Base-by-base conservation (phyloP, 1,284 basidiomycete genomes). In the Papiliotrema flavescens region DNA sequence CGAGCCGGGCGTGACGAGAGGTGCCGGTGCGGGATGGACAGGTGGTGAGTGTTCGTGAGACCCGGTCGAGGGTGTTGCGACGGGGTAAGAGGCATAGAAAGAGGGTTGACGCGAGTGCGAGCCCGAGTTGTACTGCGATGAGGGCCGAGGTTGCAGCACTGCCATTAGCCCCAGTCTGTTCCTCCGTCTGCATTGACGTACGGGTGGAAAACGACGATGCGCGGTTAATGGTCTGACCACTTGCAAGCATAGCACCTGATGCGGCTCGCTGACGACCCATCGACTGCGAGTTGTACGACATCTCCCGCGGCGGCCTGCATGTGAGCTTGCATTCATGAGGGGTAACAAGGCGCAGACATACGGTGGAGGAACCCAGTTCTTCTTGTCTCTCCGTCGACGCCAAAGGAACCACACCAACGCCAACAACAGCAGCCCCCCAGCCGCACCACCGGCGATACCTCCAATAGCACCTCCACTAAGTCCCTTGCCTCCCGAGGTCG, bases 301-400 rank as follows among this genome's bases (percentile, higher is more conserved):
- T 60, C 4, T 67, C 63, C 36, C 69, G 59, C 15, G 69, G 69
- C 2, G 69, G 65, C 20, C 69, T 73, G 55, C 2, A 39, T 22
- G 55, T 24, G 13, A 20, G 15, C 14, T 22, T 35, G 20, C n/a
- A 26, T 7, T 24, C 20, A n/a, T 32, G 11, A 4, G 23, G 20
- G 32, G 8, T 22, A 17, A 23, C 35, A 47, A 20, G 13, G 1
- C 15, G 5, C 4, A 14, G 2, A 73, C 74, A 65, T 48, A 74
- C 71, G 75, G 75, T 19, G 71, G 68, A 15, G 73, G 66, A 17
- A 70, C 54, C 53, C 65, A 65, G 43, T 75, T 65, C 20, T 63
- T 66, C 32, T 66, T 66, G 7, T 62, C 59, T 20, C 61, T 63
- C 46, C 61, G 54, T 45, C 53, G 54, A 43, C 66, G 63, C 68